Evolutionary conservation across 2,329 filamentous ascomycete genomes (phyloP).

Genomic region (Geosmithia flava): DNA sequence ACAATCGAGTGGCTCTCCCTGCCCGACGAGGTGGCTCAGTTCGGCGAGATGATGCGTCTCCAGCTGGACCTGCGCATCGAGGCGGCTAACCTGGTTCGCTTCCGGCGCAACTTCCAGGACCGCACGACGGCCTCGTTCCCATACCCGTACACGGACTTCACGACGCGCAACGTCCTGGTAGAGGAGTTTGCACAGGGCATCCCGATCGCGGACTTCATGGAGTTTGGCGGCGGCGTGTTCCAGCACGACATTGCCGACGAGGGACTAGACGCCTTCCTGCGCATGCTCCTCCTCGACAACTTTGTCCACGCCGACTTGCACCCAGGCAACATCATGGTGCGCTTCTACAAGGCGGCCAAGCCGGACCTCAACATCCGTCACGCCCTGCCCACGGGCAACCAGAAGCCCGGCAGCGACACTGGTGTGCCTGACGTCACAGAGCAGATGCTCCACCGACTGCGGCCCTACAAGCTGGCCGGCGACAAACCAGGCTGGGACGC

Average conservation of each 20-base stretch:
- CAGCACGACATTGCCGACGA: constrained; percentile 91
- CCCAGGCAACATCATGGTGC: constrained; percentile 98
- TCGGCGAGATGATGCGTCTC: constrained; percentile 98
- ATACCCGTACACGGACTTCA: constrained; percentile 85
- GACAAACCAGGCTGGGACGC: constrained; percentile 59
- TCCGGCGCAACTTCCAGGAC: constrained; percentile 81
- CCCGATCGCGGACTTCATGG: constrained; percentile 77
- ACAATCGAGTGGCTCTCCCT: constrained; percentile 97
- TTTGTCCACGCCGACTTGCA: constrained; percentile 96
- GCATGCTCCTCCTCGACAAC: constrained; percentile 95
- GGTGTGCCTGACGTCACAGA: constrained; percentile 62
- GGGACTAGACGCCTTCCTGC: constrained; percentile 87
- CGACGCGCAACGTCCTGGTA: constrained; percentile 80
- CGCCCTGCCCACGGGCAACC: neutral
- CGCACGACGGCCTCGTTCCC: constrained; percentile 94
- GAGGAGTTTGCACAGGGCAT: constrained; percentile 96
- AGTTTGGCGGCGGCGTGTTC: constrained; percentile 84
- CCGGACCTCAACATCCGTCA: constrained; percentile 41
- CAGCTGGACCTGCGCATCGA: constrained; percentile 94
- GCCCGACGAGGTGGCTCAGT: constrained; percentile 85
- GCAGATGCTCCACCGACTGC: constrained; percentile 67
- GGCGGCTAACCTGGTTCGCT: constrained; percentile 75
- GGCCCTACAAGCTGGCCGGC: constrained; percentile 52
- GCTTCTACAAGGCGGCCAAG: constrained; percentile 78
- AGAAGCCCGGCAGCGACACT: neutral